A percentile compares a stretch with the other conserved stretches of the same genome.
Conservation (phyloP, 805 yeast species). For the Yarrowia osloensis region DNA sequence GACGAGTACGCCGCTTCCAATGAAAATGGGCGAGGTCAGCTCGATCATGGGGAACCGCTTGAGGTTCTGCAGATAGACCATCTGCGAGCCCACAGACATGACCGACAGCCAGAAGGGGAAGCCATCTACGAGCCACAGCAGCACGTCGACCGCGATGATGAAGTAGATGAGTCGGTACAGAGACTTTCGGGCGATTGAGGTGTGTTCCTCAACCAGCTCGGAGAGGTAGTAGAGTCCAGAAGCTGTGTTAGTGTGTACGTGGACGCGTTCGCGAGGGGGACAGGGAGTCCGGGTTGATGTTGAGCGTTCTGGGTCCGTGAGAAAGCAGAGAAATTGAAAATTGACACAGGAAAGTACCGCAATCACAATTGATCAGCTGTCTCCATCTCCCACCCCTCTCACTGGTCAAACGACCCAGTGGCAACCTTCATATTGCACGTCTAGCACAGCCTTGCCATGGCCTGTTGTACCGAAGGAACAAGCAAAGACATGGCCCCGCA, state of each 20-base stretch:
- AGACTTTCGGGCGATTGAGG: constrained; percentile 77
- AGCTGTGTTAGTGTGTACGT: constrained; percentile 47
- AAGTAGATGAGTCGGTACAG: constrained; percentile 63
- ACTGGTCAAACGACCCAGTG: not conserved
- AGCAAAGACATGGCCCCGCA: not conserved
- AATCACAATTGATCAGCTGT: not conserved
- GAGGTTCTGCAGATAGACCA: constrained; percentile 74
- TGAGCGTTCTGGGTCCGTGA: too few species aligned
- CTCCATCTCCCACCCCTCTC: not conserved
- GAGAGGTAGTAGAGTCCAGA: constrained; percentile 89
- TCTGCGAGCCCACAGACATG: constrained; percentile 71
- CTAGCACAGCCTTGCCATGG: not conserved
- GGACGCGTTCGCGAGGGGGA: too few species aligned
- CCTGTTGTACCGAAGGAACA: not conserved
- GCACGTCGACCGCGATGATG: constrained; percentile 56
- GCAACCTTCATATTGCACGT: not conserved
- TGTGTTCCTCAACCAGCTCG: constrained; percentile 90
- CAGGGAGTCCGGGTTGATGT: too few species aligned
- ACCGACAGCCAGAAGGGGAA: constrained; percentile 70
- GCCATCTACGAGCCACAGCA: constrained; percentile 70
- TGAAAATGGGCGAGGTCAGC: constrained; percentile 68
- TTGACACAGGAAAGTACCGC: not conserved
- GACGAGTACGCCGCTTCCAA: constrained; percentile 71
- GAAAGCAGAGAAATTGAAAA: too few species aligned
- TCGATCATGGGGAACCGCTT: constrained; percentile 81